Conservation (phyloP, 2,329 filamentous ascomycete species). For the Diaporthe citrichinensis region DNA sequence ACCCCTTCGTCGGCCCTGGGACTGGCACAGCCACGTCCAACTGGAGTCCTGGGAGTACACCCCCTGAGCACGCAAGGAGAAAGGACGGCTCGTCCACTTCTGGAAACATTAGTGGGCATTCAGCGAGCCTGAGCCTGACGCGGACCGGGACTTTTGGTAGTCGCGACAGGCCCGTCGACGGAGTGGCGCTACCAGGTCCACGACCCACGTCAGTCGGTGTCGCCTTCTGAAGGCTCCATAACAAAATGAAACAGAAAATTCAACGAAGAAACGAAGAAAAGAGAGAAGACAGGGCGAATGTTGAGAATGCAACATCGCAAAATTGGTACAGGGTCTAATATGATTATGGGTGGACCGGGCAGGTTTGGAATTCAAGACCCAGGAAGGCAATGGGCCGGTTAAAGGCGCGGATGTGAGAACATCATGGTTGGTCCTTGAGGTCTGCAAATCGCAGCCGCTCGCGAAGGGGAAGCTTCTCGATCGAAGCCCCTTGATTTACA, state of each 20-base stretch:
- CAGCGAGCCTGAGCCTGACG: conserved; percentile 34
- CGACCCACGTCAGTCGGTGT: conserved; percentile 61
- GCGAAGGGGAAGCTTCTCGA: conserved; percentile 32
- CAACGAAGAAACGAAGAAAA: not conserved
- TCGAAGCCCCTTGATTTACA: conserved; percentile 28
- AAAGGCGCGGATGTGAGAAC: conserved; percentile 7
- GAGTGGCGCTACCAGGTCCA: conserved; percentile 43
- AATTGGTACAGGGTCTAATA: conserved; percentile 32
- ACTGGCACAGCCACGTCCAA: conserved; percentile 50
- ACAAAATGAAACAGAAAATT: not conserved
- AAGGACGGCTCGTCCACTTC: conserved; percentile 55
- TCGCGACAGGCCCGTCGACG: conserved; percentile 34
- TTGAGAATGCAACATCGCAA: not conserved
- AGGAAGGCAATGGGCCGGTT: conserved; percentile 23
- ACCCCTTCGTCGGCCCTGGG: conserved; percentile 38
- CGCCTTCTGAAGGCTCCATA: conserved; percentile 54
- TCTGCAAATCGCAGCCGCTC: conserved; percentile 9
- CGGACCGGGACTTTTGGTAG: conserved; percentile 38
- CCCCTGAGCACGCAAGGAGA: conserved; percentile 50
- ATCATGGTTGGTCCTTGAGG: conserved; percentile 1
- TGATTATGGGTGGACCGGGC: conserved; percentile 26
- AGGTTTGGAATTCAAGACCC: conserved; percentile 1
- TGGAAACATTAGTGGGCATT: conserved; percentile 46
- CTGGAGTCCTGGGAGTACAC: conserved; percentile 63
- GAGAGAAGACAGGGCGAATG: not conserved